phyloP scores from a whole-genome alignment of 2,329 filamentous ascomycete species.

The Dothideomycetidae sp. region DNA sequence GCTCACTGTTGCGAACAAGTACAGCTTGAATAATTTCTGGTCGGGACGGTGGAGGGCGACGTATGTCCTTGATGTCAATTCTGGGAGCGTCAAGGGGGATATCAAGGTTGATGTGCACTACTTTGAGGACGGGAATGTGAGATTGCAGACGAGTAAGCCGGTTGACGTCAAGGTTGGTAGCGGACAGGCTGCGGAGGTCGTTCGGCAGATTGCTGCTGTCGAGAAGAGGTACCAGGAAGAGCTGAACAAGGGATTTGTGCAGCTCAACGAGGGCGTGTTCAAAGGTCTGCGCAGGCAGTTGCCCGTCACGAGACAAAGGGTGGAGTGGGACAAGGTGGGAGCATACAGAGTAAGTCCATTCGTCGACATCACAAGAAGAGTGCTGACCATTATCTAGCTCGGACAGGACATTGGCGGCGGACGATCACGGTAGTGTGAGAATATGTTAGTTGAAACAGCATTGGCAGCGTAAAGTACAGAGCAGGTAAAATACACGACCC shows the following conservation, averaged over 20 bases:
- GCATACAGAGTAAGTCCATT: constrained; percentile 59
- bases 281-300: constrained; percentile 85
- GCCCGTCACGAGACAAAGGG: constrained; percentile 93
- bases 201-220: constrained; percentile 59
- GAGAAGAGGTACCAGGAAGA: constrained; percentile 97
- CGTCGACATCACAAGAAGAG: not conserved
- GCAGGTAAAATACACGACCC: not conserved
- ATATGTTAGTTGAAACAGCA: too few relatives aligned
- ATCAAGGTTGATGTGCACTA: constrained; percentile 97
- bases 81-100: constrained; percentile 54
- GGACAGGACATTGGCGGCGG: constrained; percentile 40
- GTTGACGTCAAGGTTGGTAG: constrained; percentile 44
- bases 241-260: constrained; percentile 77
- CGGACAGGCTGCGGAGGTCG: constrained; percentile 51
- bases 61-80: constrained; percentile 64
- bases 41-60: constrained; percentile 84
- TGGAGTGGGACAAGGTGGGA: constrained; percentile 97
- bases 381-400: constrained; percentile 20
- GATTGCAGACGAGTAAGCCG: constrained; percentile 76
- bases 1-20: constrained; percentile 85
- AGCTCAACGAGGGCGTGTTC: constrained; percentile 84
- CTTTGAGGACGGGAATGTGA: constrained; percentile 97
- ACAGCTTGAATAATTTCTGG: constrained; percentile 97
- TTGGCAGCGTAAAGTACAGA: not conserved
- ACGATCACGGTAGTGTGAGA: constrained; percentile 25